Percentiles rank a stretch among this genome's conserved stretches.
Conservation (phyloP, 2,329 filamentous ascomycete genomes). For the Metarhizium humberi region DNA sequence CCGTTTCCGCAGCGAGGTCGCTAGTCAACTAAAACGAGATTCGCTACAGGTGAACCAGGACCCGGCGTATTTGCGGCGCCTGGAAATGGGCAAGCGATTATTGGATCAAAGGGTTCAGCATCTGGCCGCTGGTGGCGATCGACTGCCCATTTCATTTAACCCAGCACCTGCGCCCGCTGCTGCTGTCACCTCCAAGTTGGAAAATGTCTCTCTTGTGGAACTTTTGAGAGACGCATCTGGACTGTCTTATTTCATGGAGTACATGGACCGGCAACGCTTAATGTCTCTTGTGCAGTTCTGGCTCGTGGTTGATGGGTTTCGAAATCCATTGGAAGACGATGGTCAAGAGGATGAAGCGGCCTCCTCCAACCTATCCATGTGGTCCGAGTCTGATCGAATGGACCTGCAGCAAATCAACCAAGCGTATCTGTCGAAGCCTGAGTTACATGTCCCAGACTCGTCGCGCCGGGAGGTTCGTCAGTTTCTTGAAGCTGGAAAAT, state of each 20-base stretch:
- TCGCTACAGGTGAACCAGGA: conserved; percentile 70
- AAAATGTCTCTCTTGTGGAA: conserved; percentile 70
- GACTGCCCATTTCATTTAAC: conserved; percentile 19
- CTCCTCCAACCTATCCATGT: conserved; percentile 53
- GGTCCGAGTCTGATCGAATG: conserved; percentile 75
- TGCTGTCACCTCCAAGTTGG: conserved; percentile 49
- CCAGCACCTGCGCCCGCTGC: conserved; percentile 15
- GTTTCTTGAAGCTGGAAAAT: conserved; percentile 70
- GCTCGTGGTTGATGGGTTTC: conserved; percentile 94
- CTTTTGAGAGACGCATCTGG: conserved; percentile 85
- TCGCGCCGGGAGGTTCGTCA: conserved; percentile 61
- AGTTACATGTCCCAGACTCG: conserved; percentile 66
- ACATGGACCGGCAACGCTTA: conserved; percentile 84
- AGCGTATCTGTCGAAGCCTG: conserved; percentile 73
- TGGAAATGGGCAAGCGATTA: conserved; percentile 86
- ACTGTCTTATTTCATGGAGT: conserved; percentile 98
- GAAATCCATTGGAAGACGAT: conserved; percentile 82
- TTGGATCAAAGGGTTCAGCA: conserved; percentile 83
- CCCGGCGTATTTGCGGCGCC: conserved; percentile 72
- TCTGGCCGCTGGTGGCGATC: conserved; percentile 59
- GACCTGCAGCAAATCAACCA: conserved; percentile 90
- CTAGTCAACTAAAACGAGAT: conserved; percentile 85
- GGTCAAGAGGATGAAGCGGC: conserved; percentile 54
- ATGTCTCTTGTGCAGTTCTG: conserved; percentile 95
- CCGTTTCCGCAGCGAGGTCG: conserved; percentile 82